These are phyloP conservation scores for Mycena belliarum DNA, from an alignment of 768 basidiomycete genomes.

Conservation along the genomic window DNA sequence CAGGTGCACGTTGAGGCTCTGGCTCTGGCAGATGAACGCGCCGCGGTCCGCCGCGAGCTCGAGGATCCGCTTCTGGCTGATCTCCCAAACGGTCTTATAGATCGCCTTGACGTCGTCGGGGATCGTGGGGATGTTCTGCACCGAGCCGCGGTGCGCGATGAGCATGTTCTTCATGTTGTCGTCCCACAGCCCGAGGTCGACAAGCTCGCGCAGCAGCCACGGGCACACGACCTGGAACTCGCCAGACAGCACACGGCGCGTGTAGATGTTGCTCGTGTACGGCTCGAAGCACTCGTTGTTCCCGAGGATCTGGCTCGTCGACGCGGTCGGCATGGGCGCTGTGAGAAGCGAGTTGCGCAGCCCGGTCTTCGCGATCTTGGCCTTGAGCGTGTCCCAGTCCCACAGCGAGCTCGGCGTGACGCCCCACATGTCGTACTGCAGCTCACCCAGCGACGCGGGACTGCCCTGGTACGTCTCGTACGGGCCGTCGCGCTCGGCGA, in stretches of 20 bases:
- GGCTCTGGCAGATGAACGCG: constrained; percentile 82
- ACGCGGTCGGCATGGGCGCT: constrained; percentile 87
- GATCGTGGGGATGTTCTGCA: constrained; percentile 64
- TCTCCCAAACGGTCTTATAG: constrained; percentile 91
- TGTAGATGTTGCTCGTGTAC: constrained; percentile 86
- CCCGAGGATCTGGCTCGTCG: constrained; percentile 81
- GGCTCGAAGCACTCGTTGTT: constrained; percentile 88
- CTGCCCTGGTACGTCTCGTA: constrained; percentile 75
- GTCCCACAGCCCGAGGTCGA: constrained; percentile 77
- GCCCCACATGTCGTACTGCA: constrained; percentile 81
- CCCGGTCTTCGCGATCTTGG: constrained; percentile 65
- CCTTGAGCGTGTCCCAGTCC: constrained; percentile 76
- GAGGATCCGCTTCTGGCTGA: constrained; percentile 79
- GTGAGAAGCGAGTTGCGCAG: constrained; percentile 76
- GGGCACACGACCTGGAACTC: constrained; percentile 89
- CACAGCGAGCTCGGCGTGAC: constrained; percentile 67
- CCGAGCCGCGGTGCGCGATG: constrained; percentile 22
- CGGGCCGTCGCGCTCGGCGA: constrained; percentile 59
- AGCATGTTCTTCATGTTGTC: constrained; percentile 31
- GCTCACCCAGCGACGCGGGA: constrained; percentile 63
- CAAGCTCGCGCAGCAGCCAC: constrained; percentile 80
- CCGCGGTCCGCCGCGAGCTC: constrained; percentile 83
- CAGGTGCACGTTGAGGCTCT: constrained; percentile 77
- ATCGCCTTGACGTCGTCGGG: constrained; percentile 77
- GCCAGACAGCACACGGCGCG: constrained; percentile 79